These are phyloP conservation scores for Ustulina deusta DNA, from an alignment of 2,329 filamentous ascomycete species.

Conservation along the genomic window DNA sequence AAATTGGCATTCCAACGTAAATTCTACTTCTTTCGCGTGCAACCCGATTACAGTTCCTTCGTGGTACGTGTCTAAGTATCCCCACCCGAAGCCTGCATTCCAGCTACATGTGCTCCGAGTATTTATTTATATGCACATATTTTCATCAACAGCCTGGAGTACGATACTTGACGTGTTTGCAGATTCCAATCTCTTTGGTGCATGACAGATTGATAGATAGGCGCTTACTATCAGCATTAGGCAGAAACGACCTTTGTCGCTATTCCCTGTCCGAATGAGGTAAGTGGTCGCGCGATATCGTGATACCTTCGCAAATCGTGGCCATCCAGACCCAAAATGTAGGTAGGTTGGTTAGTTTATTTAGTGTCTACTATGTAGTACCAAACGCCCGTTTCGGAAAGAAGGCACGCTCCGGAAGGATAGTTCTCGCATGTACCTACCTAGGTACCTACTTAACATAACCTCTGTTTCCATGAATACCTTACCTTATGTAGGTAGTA, in stretches of 20 bases:
- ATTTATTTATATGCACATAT: not conserved
- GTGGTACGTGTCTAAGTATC: not conserved
- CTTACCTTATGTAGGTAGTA: no score
- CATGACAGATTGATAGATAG: not conserved
- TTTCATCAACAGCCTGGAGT: not conserved
- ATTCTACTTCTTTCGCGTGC: not conserved
- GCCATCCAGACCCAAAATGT: constrained; percentile 2
- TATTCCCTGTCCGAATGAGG: constrained; percentile 31
- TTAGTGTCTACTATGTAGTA: constrained; percentile 7
- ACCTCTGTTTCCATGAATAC: no score
- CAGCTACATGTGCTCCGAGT: not conserved
- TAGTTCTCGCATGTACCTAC: not conserved
- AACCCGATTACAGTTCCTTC: not conserved
- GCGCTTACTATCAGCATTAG: not conserved
- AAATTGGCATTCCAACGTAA: not conserved
- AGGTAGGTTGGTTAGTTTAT: not conserved
- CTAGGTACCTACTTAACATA: not conserved
- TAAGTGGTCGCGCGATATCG: constrained; percentile 40
- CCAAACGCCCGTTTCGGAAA: constrained; percentile 17
- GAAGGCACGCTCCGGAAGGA: constrained; percentile 11
- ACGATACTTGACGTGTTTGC: not conserved
- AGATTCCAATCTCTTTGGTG: not conserved
- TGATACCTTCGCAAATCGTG: constrained; percentile 4
- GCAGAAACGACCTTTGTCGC: not conserved
- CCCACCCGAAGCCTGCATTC: not conserved